Evolutionary conservation across 2,329 filamentous ascomycete genomes (phyloP).

Genomic region (Penicillium sp.): DNA sequence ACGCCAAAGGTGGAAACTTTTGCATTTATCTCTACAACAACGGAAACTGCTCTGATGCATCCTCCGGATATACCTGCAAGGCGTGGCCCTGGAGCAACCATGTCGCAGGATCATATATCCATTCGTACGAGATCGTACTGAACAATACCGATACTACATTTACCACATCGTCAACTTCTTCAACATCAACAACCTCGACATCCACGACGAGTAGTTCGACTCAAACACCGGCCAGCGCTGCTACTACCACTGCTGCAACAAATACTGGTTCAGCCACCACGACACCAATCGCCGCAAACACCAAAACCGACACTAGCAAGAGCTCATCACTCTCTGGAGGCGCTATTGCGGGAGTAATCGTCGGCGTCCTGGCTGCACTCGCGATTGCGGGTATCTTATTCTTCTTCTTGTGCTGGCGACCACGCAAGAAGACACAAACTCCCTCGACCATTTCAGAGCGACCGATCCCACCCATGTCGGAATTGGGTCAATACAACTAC

Average conservation of each 20-base stretch:
- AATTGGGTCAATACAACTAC: background rate
- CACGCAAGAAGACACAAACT: background rate
- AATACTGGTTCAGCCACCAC: background rate
- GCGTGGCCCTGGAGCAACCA: slow-evolving; percentile 7
- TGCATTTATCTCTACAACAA: slow-evolving; percentile 10
- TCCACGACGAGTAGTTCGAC: background rate
- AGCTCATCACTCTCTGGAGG: slow-evolving; percentile 12
- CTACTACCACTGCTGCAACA: background rate
- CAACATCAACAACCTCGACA: background rate
- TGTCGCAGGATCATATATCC: slow-evolving; percentile 1
- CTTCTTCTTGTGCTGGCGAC: slow-evolving; percentile 11
- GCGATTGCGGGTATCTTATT: slow-evolving; percentile 9
- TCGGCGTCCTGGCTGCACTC: slow-evolving; percentile 8
- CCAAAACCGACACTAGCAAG: background rate
- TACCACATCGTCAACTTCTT: background rate
- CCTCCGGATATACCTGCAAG: slow-evolving; percentile 9
- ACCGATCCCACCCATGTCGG: background rate
- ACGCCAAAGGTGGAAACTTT: slow-evolving; percentile 6
- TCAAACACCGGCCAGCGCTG: background rate
- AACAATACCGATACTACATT: background rate
- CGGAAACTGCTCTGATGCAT: slow-evolving; percentile 1
- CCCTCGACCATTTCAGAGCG: background rate
- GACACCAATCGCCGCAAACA: slow-evolving; percentile 2
- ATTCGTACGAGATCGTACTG: slow-evolving; percentile 2
- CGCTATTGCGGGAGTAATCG: slow-evolving; percentile 14